These are phyloP conservation scores for Tardiomyces blankii DNA, from an alignment of 1,139 yeast genomes.

Conservation along the genomic window DNA sequence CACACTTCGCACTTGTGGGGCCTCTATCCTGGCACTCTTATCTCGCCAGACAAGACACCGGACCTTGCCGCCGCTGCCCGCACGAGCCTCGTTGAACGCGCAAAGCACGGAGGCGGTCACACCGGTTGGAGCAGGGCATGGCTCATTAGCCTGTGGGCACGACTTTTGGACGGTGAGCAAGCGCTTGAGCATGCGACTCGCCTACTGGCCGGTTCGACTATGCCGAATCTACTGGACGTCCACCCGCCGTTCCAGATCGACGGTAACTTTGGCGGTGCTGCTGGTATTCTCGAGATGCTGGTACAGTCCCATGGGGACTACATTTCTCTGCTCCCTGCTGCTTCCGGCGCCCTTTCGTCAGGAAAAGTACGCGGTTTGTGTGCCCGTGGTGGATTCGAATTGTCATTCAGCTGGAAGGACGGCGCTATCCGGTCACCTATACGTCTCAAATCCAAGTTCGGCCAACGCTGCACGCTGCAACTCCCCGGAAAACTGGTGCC, in stretches of 20 bases:
- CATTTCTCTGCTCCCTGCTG: not conserved
- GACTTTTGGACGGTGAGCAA: constrained; percentile 5
- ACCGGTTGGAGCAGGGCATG: constrained; percentile 3
- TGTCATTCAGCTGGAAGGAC: not conserved
- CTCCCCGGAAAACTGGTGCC: not conserved
- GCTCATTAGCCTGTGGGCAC: constrained; percentile 5
- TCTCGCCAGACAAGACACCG: constrained; percentile 3
- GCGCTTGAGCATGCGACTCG: constrained; percentile 2
- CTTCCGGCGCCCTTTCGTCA: not conserved
- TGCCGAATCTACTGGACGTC: constrained; percentile 5
- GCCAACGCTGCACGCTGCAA: not conserved
- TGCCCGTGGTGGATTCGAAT: not conserved
- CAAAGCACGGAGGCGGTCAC: not conserved
- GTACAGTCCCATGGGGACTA: constrained; percentile 5
- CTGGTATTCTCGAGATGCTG: constrained; percentile 5
- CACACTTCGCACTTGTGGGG: constrained; percentile 6
- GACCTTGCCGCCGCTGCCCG: constrained; percentile 4
- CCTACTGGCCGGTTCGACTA: constrained; percentile 3
- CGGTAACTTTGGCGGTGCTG: constrained; percentile 7
- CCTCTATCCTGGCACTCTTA: constrained; percentile 3
- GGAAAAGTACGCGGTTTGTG: not conserved
- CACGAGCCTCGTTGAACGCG: constrained; percentile 3
- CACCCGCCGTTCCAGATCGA: constrained; percentile 8
- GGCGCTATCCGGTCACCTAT: not conserved
- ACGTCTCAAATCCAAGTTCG: not conserved